Conservation (phyloP, 768 basidiomycete species). For the Hebeloma cylindrosporum region DNA sequence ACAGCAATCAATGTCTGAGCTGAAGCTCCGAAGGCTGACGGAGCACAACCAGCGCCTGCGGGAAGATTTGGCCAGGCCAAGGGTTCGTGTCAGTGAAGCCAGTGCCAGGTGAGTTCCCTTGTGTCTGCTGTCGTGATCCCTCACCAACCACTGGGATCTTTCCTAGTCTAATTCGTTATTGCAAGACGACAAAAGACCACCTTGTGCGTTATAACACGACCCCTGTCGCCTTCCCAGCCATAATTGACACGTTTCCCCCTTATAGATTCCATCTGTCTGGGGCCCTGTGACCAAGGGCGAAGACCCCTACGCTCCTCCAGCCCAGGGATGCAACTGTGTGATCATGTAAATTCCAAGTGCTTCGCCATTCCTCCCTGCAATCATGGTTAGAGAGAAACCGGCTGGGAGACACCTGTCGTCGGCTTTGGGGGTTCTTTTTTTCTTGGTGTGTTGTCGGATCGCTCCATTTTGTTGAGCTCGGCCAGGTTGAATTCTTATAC, state of each 20-base stretch:
- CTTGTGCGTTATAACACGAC: slow-evolving; percentile 52
- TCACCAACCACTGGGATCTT: slow-evolving; percentile 4
- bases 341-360: slow-evolving; percentile 54
- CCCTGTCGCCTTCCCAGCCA: slow-evolving; percentile 13
- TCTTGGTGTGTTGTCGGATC: slow-evolving; percentile 13
- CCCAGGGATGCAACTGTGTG: slow-evolving; percentile 67
- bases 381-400: slow-evolving; percentile 6
- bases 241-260: slow-evolving; percentile 13
- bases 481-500: slow-evolving; percentile 19
- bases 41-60: slow-evolving; percentile 92
- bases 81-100: slow-evolving; percentile 90
- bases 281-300: slow-evolving; percentile 86
- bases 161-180: slow-evolving; percentile 85
- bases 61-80: slow-evolving; percentile 87
- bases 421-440: slow-evolving; percentile 8
- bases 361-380: background rate
- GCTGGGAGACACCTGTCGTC: slow-evolving; percentile 10
- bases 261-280: slow-evolving; percentile 91
- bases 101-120: slow-evolving; percentile 68
- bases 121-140: slow-evolving; percentile 5
- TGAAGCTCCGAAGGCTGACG: slow-evolving; percentile 89
- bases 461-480: slow-evolving; percentile 4
- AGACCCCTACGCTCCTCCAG: slow-evolving; percentile 89
- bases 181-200: slow-evolving; percentile 90
- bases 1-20: slow-evolving; percentile 94